Percentiles rank a stretch among this genome's conserved stretches.
Evolutionary conservation across 352 stramenopile species (phyloP).

Genomic region (Halophytophthora batemanensis): DNA sequence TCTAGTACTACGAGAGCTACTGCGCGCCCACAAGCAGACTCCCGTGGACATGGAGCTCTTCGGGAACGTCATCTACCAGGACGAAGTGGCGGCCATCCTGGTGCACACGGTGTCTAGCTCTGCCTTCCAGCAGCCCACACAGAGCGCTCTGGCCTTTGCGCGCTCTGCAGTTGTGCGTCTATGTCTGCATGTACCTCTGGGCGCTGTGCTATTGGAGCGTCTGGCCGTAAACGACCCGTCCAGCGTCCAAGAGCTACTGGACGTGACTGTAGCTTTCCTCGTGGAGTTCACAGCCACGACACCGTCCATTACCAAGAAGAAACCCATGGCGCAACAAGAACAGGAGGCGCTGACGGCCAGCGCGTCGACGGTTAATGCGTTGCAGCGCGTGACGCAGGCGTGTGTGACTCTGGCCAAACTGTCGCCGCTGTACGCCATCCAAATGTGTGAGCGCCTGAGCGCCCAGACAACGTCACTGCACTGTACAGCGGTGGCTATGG

Average conservation of each 20-base stretch:
- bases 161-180: constrained; percentile 7
- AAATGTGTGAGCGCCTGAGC: constrained; percentile 31
- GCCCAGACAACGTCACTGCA: constrained; percentile 23
- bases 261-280: constrained; percentile 31
- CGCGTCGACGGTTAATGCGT: not conserved
- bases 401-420: constrained; percentile 35
- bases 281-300: constrained; percentile 10
- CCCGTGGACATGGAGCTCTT: constrained; percentile 45
- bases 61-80: constrained; percentile 49
- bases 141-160: constrained; percentile 6
- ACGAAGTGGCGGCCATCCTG: constrained; percentile 52
- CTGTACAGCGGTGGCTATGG: constrained; percentile 19
- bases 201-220: constrained; percentile 35
- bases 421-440: constrained; percentile 33
- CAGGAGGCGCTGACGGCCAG: constrained; percentile 23
- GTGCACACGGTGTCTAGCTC: constrained; percentile 35
- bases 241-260: constrained; percentile 32
- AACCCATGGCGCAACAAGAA: constrained; percentile 32
- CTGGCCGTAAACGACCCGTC: constrained; percentile 54
- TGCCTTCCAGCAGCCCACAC: constrained; percentile 21
- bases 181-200: constrained; percentile 35
- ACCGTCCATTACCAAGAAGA: not conserved
- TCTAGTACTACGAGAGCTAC: constrained; percentile 40
- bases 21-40: constrained; percentile 11
- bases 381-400: constrained; percentile 17